Percentiles rank a stretch among this genome's conserved stretches.
These are phyloP conservation scores for Ascochyta pisi DNA, from an alignment of 2,329 filamentous ascomycete genomes.

Conservation along the genomic window DNA sequence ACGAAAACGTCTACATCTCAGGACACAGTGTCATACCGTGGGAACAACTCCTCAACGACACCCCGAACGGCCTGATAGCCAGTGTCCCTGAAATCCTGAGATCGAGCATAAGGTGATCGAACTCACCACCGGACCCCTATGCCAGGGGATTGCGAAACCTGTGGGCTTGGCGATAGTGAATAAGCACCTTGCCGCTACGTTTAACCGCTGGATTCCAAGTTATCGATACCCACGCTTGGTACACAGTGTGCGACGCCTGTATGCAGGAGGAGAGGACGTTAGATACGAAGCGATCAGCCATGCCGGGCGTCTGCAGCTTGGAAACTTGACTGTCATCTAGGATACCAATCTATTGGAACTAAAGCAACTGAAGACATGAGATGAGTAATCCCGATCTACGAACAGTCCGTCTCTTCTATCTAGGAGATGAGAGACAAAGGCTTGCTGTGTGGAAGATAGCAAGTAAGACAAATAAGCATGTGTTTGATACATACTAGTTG, in stretches of 20 bases:
- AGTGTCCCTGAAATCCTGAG: conserved; percentile 64
- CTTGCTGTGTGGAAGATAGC: too few relatives aligned
- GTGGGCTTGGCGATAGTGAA: conserved; percentile 65
- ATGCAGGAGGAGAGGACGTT: conserved; percentile 61
- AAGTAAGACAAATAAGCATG: too few relatives aligned
- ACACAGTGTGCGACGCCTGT: conserved; percentile 64
- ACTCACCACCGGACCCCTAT: conserved; percentile 66
- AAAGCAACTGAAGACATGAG: too few relatives aligned
- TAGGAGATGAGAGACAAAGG: too few relatives aligned
- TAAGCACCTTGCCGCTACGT: conserved; percentile 62
- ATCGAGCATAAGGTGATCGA: conserved; percentile 65
- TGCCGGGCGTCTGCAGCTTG: conserved; percentile 61
- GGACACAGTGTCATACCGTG: conserved; percentile 64
- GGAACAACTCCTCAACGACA: conserved; percentile 64
- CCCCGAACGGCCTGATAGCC: conserved; percentile 54
- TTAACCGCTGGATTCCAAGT: conserved; percentile 57
- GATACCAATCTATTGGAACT: conserved; percentile 57
- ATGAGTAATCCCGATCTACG: too few relatives aligned
- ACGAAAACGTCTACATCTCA: conserved; percentile 60
- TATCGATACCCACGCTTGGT: conserved; percentile 60
- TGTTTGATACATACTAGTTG: too few relatives aligned
- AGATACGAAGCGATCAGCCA: conserved; percentile 62
- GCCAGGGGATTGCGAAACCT: conserved; percentile 66
- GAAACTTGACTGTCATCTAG: conserved; percentile 64
- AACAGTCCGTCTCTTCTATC: too few relatives aligned